Conservation (phyloP, 495 filamentous ascomycete species). For the Evansstolkia leycettana region DNA sequence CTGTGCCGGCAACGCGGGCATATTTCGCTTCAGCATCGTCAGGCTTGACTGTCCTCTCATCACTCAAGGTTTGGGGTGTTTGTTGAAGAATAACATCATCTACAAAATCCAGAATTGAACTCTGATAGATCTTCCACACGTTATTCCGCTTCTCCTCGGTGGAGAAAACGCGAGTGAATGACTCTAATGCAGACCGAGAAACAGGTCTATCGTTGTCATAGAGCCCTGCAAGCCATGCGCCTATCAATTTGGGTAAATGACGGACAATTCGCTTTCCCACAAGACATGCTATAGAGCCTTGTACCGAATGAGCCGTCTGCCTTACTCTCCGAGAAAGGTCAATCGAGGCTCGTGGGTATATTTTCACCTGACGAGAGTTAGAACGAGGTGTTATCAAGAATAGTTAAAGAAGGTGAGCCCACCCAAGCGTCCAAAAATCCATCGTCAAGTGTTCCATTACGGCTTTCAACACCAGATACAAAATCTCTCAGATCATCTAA, state of each 20-base stretch:
- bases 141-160: constrained; percentile 63
- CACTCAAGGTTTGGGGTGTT: constrained; percentile 68
- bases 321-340: constrained; percentile 80
- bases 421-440: constrained; percentile 79
- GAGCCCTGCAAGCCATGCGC: constrained; percentile 76
- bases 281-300: constrained; percentile 57
- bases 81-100: constrained; percentile 64
- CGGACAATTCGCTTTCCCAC: constrained; percentile 71
- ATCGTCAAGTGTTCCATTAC: constrained; percentile 53
- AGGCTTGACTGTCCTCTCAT: constrained; percentile 67
- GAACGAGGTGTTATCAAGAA: constrained; percentile 1
- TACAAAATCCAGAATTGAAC: constrained; percentile 67
- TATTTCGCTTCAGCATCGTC: constrained; percentile 84
- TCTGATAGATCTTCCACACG: constrained; percentile 68
- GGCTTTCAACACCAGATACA: constrained; percentile 34
- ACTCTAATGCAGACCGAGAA: constrained; percentile 59
- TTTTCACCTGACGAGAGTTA: constrained; percentile 45
- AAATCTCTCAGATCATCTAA: constrained; percentile 70
- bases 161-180: constrained; percentile 58
- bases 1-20: constrained; percentile 59
- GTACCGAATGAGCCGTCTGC: constrained; percentile 65
- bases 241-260: constrained; percentile 61
- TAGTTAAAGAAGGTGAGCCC: no score
- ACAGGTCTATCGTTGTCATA: constrained; percentile 75
- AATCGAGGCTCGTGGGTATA: constrained; percentile 80